Evolutionary conservation across 192 early-diverging fungal species (phyloP), one percentile per base, ranked within the genome.

Genomic region (Backusella psychrophila): DNA sequence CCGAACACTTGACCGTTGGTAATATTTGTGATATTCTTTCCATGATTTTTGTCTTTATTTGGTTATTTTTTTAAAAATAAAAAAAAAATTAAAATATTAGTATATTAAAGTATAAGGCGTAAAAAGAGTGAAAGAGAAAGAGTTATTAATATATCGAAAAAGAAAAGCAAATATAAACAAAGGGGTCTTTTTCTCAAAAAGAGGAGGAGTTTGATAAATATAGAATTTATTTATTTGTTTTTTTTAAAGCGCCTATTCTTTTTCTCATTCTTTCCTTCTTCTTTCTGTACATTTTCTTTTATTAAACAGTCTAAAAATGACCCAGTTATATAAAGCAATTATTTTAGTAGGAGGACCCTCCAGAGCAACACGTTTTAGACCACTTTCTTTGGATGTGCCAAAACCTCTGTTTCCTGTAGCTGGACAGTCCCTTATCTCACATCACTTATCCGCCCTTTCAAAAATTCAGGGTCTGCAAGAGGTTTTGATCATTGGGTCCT

Each of bases 361-460:
- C 38, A 91, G 97, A 71, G 98, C 95, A 49, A 98, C 98, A 26
- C 92, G 96, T 71, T 99, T 99, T 90, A 91, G 98, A 36, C 97
- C 98, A 21, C 87, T 99, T 71, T 98, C 96, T 71, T 92, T 98
- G 88, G 92, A 96, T 79, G 89, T 93, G 8, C 98, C 98, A 44
- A 97, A 99, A 84, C 97, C 98, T 29, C 86, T 99, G 72, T 99
- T 99, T 85, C 98, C 98, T 6, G 95, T 99, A 63, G 98, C 96
- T 39, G 97, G 97, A 33, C 86, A 88, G 65, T 96, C 98, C 72
- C 94, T 98, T 85, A 96, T 98, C 85, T 94, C 92, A 82, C 98
- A 99, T 87, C 98, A 98, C 82, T 91, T 99, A 77, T 89, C 91
- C 46, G 96, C 97, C 6, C 90, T 99, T 41, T 93, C 96, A 19